These are phyloP conservation scores for Xerophyta viscosa DNA, from an alignment of 106 monocot species.

Conservation along the genomic window DNA sequence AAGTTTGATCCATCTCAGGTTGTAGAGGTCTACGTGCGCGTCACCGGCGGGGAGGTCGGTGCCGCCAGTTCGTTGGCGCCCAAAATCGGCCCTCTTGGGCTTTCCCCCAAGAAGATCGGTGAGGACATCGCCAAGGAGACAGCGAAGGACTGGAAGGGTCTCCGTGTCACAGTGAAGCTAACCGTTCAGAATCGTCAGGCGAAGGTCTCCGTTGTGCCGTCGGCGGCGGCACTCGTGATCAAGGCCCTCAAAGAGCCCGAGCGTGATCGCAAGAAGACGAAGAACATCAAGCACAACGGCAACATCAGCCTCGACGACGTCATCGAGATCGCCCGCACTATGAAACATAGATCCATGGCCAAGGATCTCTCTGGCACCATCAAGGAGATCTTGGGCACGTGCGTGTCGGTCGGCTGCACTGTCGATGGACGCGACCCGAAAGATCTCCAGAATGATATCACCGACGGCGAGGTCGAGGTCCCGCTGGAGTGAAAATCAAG, in stretches of 20 bases:
- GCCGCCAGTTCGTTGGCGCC: slow-evolving; percentile 16
- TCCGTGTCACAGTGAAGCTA: slow-evolving; percentile 40
- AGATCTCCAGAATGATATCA: slow-evolving; percentile 13
- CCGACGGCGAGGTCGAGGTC: slow-evolving; percentile 11
- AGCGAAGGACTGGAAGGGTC: slow-evolving; percentile 44
- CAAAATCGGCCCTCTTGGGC: slow-evolving; percentile 21
- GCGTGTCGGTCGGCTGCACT: slow-evolving; percentile 18
- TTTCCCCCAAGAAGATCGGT: slow-evolving; percentile 39
- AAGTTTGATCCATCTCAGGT: slow-evolving; percentile 24
- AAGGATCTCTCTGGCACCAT: slow-evolving; percentile 15
- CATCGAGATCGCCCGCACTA: slow-evolving; percentile 7
- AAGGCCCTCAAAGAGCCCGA: slow-evolving; percentile 44
- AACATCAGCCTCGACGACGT: slow-evolving; percentile 20
- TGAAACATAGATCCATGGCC: slow-evolving; percentile 14
- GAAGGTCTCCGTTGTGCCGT: slow-evolving; percentile 38
- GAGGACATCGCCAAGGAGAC: slow-evolving; percentile 48
- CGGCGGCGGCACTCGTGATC: slow-evolving; percentile 38
- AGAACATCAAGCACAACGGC: slow-evolving; percentile 30
- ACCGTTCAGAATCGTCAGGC: slow-evolving; percentile 44
- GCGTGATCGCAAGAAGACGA: slow-evolving; percentile 24
- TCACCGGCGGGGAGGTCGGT: slow-evolving; percentile 25
- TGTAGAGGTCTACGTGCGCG: slow-evolving; percentile 18
- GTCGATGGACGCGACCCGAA: slow-evolving; percentile 16
- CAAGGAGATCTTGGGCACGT: slow-evolving; percentile 17
- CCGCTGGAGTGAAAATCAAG: background rate